Evolutionary conservation across 148 eudicot species (phyloP).

Genomic region (Hydrangea macrophylla): DNA sequence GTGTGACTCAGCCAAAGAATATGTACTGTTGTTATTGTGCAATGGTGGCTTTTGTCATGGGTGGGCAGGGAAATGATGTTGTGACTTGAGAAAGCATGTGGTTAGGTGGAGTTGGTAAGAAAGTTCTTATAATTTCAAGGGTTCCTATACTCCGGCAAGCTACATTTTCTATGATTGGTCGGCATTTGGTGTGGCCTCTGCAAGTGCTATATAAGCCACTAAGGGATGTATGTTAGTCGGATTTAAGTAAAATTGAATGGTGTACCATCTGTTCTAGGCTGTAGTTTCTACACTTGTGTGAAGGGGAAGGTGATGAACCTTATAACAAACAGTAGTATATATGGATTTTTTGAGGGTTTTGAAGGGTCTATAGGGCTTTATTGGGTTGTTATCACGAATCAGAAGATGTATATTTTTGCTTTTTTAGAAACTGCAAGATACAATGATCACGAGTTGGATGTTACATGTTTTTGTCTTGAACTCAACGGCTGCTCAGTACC

Average conservation of each 20-base stretch:
- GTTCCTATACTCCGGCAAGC: background rate
- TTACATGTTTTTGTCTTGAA: too few relatives aligned
- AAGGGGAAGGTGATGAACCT: background rate
- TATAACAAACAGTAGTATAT: background rate
- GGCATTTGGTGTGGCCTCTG: background rate
- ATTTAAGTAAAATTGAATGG: background rate
- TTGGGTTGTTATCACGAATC: constrained; percentile 1
- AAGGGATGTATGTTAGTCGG: background rate
- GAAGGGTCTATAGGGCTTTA: constrained; percentile 1
- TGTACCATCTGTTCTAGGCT: background rate
- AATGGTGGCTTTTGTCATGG: background rate
- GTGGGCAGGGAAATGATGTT: background rate
- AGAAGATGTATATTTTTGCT: too few relatives aligned
- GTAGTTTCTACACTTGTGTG: background rate
- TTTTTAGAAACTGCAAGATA: too few relatives aligned
- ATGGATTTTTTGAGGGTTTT: background rate
- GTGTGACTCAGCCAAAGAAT: background rate
- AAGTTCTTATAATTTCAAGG: background rate
- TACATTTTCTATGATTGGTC: background rate
- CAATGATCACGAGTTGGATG: background rate
- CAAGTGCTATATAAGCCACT: background rate
- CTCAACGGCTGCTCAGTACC: too few relatives aligned
- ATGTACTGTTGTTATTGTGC: background rate
- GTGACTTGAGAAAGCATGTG: constrained; percentile 4
- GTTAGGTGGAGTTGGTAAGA: background rate